Evolutionary conservation across 1,139 yeast species (phyloP), one percentile per base, ranked within the genome.

Genomic region (Sporopachydermia cereana): DNA sequence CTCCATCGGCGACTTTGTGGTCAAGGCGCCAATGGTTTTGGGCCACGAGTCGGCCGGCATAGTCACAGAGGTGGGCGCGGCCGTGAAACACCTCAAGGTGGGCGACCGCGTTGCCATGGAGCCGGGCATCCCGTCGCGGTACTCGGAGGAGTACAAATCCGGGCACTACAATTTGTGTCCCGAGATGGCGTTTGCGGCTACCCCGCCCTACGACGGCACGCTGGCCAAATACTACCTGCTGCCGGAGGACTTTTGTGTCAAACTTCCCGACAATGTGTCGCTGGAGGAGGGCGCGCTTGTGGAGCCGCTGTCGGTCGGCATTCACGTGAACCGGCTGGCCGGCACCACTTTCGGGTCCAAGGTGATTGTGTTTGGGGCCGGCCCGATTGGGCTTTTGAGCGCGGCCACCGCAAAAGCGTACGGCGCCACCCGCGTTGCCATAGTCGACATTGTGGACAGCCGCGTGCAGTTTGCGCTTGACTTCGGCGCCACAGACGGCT

Each of bases 21-120:
- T 82, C 56, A 70, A 71, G 47, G 66, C 67, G 42, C 84, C 83
- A 48, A 79, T 79, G 80, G 83, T 81, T 18, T 67, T 82, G 52
- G 91, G 91, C 25, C 91, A 82, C 58, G 91, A 82, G 57, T 76
- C 84, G 17, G 67, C 89, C 3, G 95, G 95, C 39, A 64, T 75
- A 21, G 79, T 85, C 41, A 74, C 72, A 22, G 79, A 79, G 53
- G 72, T 81, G 31, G 94, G 94, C 2, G 50, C 68, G 2, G 69
- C 61, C 2, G 95, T 84, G 34, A 73, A 70, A 3, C 58, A 65
- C 27, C 69, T 83, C 49, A 73, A 77, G 54, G 78, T 76, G 31
- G 95, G 95, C 45, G 95, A 85, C 59, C 70, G 73, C 47, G 94
- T 84, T 4, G 95, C 95, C 12, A 73, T 89, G 53, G 96, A 80